A percentile compares a stretch with the other conserved stretches of the same genome.
phyloP scores from a whole-genome alignment of 2,329 filamentous ascomycete genomes.

The Epichloe sylvatica region DNA sequence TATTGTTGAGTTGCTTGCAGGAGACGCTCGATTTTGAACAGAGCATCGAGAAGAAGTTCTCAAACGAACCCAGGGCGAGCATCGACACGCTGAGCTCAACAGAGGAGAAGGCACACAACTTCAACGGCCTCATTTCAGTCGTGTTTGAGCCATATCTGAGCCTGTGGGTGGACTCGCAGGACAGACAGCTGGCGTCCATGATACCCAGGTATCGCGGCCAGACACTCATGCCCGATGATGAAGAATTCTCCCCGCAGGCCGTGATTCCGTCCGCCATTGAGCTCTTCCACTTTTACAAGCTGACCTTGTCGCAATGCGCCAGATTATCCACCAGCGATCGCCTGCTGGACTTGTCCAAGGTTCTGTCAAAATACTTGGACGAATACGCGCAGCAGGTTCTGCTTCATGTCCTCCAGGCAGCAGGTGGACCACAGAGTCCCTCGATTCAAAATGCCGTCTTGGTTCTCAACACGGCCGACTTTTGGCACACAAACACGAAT shows the following conservation, averaged over 20 bases:
- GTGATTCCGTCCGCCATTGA: constrained; percentile 92
- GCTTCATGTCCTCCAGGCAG: constrained; percentile 49
- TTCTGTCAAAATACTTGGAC: constrained; percentile 84
- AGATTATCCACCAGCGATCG: constrained; percentile 87
- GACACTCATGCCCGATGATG: constrained; percentile 64
- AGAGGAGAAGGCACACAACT: constrained; percentile 62
- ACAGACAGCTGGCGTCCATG: constrained; percentile 69
- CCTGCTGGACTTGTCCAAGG: constrained; percentile 69
- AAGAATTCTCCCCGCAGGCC: constrained; percentile 81
- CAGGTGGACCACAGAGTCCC: constrained; percentile 37
- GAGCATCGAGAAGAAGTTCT: constrained; percentile 70
- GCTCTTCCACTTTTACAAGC: constrained; percentile 91
- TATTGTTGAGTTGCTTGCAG: constrained; percentile 77
- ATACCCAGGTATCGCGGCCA: constrained; percentile 81
- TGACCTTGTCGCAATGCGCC: constrained; percentile 84
- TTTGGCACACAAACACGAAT: constrained; percentile 85
- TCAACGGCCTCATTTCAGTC: constrained; percentile 84
- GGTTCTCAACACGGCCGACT: constrained; percentile 92
- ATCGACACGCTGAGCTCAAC: constrained; percentile 78
- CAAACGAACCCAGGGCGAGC: constrained; percentile 58
- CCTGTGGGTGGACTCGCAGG: constrained; percentile 93
- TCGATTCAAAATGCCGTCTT: constrained; percentile 64
- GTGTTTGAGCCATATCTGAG: constrained; percentile 96
- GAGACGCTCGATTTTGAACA: constrained; percentile 97
- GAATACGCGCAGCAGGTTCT: constrained; percentile 91